phyloP scores from a whole-genome alignment of 2,329 filamentous ascomycete species.

The Trichoderma semiorbis region DNA sequence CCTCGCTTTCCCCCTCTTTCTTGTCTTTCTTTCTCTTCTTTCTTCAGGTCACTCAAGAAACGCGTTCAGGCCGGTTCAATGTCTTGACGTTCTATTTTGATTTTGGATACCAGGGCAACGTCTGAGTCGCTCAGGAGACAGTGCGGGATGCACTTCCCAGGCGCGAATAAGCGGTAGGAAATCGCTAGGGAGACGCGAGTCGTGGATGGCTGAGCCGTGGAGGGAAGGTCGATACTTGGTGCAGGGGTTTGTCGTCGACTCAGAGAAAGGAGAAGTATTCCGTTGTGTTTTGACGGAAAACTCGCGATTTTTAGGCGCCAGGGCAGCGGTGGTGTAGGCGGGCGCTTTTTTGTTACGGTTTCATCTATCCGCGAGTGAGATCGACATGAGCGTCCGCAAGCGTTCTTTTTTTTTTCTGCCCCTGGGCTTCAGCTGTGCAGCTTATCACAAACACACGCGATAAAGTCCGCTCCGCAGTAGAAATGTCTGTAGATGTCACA shows the following conservation, averaged over 20 bases:
- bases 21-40: not conserved
- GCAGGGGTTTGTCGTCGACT: not conserved
- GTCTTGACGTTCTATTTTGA: not conserved
- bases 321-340: not conserved
- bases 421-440: constrained; percentile 1
- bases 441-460: not conserved
- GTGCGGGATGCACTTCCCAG: constrained; percentile 4
- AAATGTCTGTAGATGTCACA: not conserved
- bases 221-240: not conserved
- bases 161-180: not conserved
- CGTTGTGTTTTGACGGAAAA: not conserved
- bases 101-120: not conserved
- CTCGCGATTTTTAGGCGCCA: not conserved
- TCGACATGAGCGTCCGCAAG: constrained; percentile 1
- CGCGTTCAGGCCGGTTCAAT: not conserved
- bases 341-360: constrained; percentile 1
- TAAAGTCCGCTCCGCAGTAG: not conserved
- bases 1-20: not conserved
- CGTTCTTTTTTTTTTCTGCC: not conserved
- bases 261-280: not conserved
- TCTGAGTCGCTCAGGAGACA: constrained; percentile 5
- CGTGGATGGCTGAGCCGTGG: not conserved
- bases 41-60: not conserved
- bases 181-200: constrained; percentile 7
- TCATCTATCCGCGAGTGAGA: constrained; percentile 13